Conservation (phyloP, 164 flowering plant species). For the Nymphaea colorata region DNA sequence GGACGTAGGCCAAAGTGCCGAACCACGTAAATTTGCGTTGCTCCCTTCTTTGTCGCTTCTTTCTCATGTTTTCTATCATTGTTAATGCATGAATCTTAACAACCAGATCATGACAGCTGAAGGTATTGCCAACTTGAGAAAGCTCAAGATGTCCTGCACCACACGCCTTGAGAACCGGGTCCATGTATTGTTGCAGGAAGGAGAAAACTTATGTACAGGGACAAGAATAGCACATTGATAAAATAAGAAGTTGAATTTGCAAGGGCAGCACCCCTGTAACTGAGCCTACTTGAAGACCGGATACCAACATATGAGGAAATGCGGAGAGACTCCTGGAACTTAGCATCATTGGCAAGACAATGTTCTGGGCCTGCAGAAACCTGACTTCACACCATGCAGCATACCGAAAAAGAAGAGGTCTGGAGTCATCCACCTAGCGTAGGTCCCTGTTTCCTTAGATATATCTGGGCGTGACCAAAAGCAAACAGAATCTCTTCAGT, state of each 20-base stretch:
- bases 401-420: conserved; percentile 9
- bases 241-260: conserved; percentile 12
- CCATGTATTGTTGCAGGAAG: conserved; percentile 13
- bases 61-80: too few species aligned
- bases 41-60: too few species aligned
- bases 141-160: conserved; percentile 5
- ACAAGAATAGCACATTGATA: conserved; percentile 9
- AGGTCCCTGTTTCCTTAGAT: conserved; percentile 7
- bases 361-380: conserved; percentile 15
- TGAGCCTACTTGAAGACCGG: conserved; percentile 10
- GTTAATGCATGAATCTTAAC: too few species aligned
- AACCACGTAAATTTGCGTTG: too few species aligned
- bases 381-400: conserved; percentile 9
- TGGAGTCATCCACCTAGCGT: conserved; percentile 16
- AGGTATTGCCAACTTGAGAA: conserved; percentile 10
- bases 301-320: conserved; percentile 8
- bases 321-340: conserved; percentile 9
- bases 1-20: too few species aligned
- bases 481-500: conserved; percentile 5
- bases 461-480: conserved; percentile 13
- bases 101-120: conserved; percentile 13
- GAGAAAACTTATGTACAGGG: conserved; percentile 10
- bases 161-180: conserved; percentile 10
- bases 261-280: conserved; percentile 14
- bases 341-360: conserved; percentile 13